Percentiles rank a stretch among this genome's conserved stretches.
Conservation (phyloP, 129 eudicot species). For the Centaurea solstitialis region DNA sequence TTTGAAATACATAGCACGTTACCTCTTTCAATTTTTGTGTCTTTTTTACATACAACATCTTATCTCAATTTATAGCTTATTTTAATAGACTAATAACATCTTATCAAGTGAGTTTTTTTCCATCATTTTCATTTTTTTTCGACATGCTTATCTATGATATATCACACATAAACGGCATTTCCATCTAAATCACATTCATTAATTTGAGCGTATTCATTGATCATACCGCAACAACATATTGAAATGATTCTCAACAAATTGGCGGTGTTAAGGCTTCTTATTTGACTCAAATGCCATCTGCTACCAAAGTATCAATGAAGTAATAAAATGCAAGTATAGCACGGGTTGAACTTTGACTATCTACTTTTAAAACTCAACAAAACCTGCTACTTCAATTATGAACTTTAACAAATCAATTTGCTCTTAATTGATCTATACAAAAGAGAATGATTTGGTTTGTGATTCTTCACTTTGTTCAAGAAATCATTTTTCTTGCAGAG, state of each 20-base stretch:
- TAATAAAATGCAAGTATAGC: background rate
- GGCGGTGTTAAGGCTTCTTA: background rate
- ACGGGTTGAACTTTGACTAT: background rate
- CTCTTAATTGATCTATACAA: too few species aligned
- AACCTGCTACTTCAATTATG: background rate
- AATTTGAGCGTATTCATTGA: background rate
- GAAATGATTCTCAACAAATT: background rate
- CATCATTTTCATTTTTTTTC: background rate
- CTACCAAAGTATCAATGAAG: background rate
- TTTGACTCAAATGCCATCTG: background rate
- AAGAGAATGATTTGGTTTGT: too few species aligned
- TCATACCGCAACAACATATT: background rate
- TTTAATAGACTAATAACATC: too few species aligned
- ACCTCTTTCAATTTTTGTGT: background rate
- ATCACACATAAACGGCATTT: background rate
- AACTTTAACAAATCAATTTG: too few species aligned
- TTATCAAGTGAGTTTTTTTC: too few species aligned
- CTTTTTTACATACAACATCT: background rate
- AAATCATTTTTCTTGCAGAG: too few species aligned
- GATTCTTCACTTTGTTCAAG: too few species aligned
- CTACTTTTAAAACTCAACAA: background rate
- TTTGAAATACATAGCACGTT: background rate
- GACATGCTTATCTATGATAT: too few species aligned
- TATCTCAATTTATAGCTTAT: background rate
- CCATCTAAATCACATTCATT: too few species aligned